Percentiles rank a stretch among this genome's conserved stretches.
Evolutionary conservation across 148 eudicot species (phyloP).

Genomic region (Pharnaceum exiguum): DNA sequence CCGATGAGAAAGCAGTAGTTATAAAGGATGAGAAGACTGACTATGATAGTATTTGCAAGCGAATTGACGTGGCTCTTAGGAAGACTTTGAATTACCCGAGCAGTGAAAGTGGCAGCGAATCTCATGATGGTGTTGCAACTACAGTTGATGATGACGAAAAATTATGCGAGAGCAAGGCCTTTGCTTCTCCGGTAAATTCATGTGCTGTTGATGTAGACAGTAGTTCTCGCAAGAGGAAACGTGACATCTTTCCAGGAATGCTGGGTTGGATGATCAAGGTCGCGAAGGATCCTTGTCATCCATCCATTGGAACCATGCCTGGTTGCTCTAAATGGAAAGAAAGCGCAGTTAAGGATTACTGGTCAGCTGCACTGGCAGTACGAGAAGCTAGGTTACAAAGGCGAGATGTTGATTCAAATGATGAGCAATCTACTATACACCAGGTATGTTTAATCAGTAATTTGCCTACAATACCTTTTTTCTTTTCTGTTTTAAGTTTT

Average conservation of each 20-base stretch:
- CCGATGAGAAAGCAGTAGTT: slow-evolving; percentile 8
- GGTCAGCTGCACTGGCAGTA: slow-evolving; percentile 39
- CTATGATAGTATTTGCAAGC: slow-evolving; percentile 19
- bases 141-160: slow-evolving; percentile 33
- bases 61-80: slow-evolving; percentile 16
- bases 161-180: slow-evolving; percentile 3
- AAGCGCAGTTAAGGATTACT: slow-evolving; percentile 21
- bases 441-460: slow-evolving; percentile 41
- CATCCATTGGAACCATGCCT: slow-evolving; percentile 29
- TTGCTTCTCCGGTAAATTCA: slow-evolving; percentile 1
- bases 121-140: slow-evolving; percentile 11
- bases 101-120: slow-evolving; percentile 6
- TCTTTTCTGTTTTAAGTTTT: slow-evolving; percentile 9
- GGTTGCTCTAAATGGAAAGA: slow-evolving; percentile 40
- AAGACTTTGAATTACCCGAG: slow-evolving; percentile 12
- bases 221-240: slow-evolving; percentile 56
- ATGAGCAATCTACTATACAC: slow-evolving; percentile 23
- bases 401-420: slow-evolving; percentile 21
- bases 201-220: slow-evolving; percentile 12
- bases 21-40: slow-evolving; percentile 15
- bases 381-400: slow-evolving; percentile 51
- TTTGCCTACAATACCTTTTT: slow-evolving; percentile 2
- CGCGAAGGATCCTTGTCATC: slow-evolving; percentile 50
- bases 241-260: slow-evolving; percentile 40
- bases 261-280: slow-evolving; percentile 55